Evolutionary conservation across 306 rosid genomes (phyloP).

Genomic region (Ammopiptanthus mongolicus): DNA sequence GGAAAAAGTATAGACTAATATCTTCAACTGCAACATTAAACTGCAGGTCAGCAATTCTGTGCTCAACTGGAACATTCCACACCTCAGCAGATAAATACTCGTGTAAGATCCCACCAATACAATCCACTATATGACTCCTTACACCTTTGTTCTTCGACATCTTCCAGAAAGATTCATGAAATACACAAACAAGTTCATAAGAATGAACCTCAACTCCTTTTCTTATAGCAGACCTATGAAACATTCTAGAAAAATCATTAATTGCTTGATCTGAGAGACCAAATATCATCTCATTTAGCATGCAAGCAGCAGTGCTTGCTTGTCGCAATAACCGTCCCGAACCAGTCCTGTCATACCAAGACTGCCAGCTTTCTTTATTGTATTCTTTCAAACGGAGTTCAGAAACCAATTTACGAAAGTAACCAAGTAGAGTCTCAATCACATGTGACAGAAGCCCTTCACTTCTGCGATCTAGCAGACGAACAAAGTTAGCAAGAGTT

Average conservation of each 20-base stretch:
- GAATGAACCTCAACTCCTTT: slow-evolving; percentile 35
- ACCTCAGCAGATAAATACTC: slow-evolving; percentile 83
- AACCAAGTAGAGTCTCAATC: slow-evolving; percentile 65
- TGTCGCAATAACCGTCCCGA: slow-evolving; percentile 84
- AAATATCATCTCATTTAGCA: slow-evolving; percentile 86
- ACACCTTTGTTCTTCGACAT: slow-evolving; percentile 43
- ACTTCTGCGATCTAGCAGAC: slow-evolving; percentile 49
- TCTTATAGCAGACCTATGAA: slow-evolving; percentile 42
- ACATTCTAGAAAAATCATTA: slow-evolving; percentile 43
- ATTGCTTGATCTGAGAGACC: slow-evolving; percentile 77
- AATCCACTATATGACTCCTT: slow-evolving; percentile 60
- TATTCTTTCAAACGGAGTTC: slow-evolving; percentile 72
- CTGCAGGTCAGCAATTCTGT: slow-evolving; percentile 29
- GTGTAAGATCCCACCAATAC: slow-evolving; percentile 76
- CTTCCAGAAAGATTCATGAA: slow-evolving; percentile 55
- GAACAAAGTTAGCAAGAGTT: background rate
- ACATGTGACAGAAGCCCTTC: slow-evolving; percentile 63
- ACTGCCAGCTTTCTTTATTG: slow-evolving; percentile 73
- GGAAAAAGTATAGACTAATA: slow-evolving; percentile 57
- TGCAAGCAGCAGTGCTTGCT: slow-evolving; percentile 89
- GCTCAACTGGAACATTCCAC: slow-evolving; percentile 74
- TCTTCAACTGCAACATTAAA: slow-evolving; percentile 49
- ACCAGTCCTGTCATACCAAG: slow-evolving; percentile 83
- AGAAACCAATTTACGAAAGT: slow-evolving; percentile 68
- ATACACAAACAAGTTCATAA: slow-evolving; percentile 25